Evolutionary conservation across 306 rosid species (phyloP), one percentile per base, ranked within the genome.

Genomic region (Bauhinia variegata): DNA sequence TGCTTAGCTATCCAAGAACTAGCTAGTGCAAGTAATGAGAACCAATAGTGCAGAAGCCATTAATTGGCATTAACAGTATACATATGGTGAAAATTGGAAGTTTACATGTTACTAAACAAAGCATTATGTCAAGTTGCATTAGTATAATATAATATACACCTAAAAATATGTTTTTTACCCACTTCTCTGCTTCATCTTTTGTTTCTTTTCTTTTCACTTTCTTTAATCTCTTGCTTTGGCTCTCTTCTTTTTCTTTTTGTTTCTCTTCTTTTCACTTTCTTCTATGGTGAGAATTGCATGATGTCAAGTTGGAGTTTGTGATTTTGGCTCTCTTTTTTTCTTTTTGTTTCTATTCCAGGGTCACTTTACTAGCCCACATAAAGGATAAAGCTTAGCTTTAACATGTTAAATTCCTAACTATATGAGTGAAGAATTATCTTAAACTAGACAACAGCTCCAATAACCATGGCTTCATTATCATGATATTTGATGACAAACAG

Each of bases 361-460:
- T 46, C 46, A 36, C 61, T 14, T n/a, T 37, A 30, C 56, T 49
- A 46, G 42, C 41, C 54, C 63, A 49, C 50, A 17, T 41, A 57
- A 57, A 70, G 59, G 6, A 36, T 5, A 36, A 5, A 36, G 28
- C 28, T 60, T 70, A 32, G 63, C 72, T 70, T 56, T 56, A 70
- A 56, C 52, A 50, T 1, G 56, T 62, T 46, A 47, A 55, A 50
- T 48, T 50, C 43, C 17, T 69, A 49, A 54, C 47, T 49, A 49
- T 48, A 28, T 48, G 50, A 28, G n/a, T 54, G 60, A 54, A 36
- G 71, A 69, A 59, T 61, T 61, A 16, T 30, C 72, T 67, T 78
- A 50, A 67, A 13, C 19, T 47, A 78, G 79, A 62, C 64, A 78
- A 72, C 54, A 69, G 32, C 38, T 63, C 73, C 73, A 68, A 63